Evolutionary conservation across 768 basidiomycete species (phyloP), one percentile per base, ranked within the genome.

Genomic region (Tephrocybe rancida): DNA sequence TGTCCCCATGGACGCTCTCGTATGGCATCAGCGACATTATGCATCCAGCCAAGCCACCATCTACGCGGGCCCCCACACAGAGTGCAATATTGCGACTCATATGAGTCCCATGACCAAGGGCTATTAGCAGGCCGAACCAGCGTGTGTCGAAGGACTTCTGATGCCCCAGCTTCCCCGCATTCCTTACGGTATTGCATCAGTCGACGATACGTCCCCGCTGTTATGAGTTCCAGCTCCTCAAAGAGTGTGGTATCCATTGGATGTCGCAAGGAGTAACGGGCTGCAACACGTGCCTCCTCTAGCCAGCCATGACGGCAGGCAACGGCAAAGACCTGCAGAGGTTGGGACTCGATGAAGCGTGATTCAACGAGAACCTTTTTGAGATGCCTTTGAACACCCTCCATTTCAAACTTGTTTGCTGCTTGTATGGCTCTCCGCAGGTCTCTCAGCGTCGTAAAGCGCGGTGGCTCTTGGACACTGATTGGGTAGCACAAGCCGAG

Each of bases 331-430:
- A 73, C 72, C n/a, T 75, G 71, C 26, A 78, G 47, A 19, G 73
- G 73, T 46, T 73, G 68, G 3, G 69, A 57, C 46, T 70, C 70
- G 29, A 72, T 60, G 51, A 74, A 75, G 14, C 67, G 70, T 13
- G n/a, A n/a, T 11, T 65, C 58, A 8, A 70, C 41, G 29, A 77
- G 66, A 25, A 69, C 61, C 16, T 54, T 54, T 47, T 60, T 60
- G 29, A 73, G 39, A 54, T 68, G 58, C 39, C 66, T 67, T 52
- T 75, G 67, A 4, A 81, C 65, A 16, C 70, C 72, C 51, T 74
- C 73, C 76, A 82, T 79, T 44, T 80, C 77, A 62, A 77, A 81
- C 64, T 80, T 83, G 58, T 71, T 67, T 2, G 76, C 81, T 3
- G 80, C 75, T 42, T 76, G 73, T 38, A 73, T 67, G 54, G 76